A percentile compares a stretch with the other conserved stretches of the same genome.
These are phyloP conservation scores for Termitomyces sp. DNA, from an alignment of 768 basidiomycete genomes.

Conservation along the genomic window DNA sequence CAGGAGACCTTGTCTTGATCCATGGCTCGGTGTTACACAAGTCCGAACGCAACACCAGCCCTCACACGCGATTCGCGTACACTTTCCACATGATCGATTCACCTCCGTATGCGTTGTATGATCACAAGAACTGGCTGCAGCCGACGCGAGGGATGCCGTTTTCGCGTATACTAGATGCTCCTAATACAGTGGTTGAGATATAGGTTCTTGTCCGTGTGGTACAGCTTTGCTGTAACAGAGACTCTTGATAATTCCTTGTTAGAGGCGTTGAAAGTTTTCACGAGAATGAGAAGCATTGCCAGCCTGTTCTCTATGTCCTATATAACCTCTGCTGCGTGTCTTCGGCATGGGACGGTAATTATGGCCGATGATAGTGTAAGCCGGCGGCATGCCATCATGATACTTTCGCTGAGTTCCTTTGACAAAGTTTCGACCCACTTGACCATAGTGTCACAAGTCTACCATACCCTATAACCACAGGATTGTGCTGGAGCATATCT, in stretches of 20 bases:
- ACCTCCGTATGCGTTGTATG: constrained; percentile 64
- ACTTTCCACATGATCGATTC: constrained; percentile 95
- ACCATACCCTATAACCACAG: background rate
- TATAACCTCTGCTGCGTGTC: background rate
- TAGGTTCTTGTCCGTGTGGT: background rate
- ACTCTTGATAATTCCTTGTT: background rate
- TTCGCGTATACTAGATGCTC: constrained; percentile 42
- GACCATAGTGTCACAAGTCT: too few species aligned
- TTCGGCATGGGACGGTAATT: background rate
- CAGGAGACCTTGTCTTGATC: constrained; percentile 89
- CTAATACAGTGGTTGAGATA: constrained; percentile 6
- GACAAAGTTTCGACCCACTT: background rate
- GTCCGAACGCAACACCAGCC: constrained; percentile 79
- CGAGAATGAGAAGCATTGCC: background rate
- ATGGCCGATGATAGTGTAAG: background rate
- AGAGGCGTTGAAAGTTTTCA: too few species aligned
- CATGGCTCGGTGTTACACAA: constrained; percentile 93
- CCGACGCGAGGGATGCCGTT: constrained; percentile 84
- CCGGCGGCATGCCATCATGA: background rate
- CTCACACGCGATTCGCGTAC: constrained; percentile 84
- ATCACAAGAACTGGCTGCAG: constrained; percentile 94
- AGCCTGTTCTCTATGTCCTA: background rate
- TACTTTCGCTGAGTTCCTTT: background rate
- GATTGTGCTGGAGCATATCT: background rate
- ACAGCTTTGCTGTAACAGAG: background rate